Evolutionary conservation across 2,329 filamentous ascomycete species (phyloP), one percentile per base, ranked within the genome.

Genomic region (Pyrenochaeta sp.): DNA sequence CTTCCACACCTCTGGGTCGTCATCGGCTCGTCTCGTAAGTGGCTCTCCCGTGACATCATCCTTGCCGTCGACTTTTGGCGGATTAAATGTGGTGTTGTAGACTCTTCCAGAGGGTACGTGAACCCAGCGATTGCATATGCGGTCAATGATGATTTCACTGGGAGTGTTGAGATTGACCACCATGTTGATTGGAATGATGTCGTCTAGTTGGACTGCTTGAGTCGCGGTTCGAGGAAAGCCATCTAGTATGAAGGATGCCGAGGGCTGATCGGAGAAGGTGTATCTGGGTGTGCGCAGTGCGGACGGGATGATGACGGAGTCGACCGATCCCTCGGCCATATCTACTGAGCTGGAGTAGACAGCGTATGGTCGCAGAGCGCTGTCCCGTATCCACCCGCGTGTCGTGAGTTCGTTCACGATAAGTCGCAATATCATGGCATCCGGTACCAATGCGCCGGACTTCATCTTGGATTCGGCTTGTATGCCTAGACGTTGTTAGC

Each of bases 61-160:
- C 66, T 84, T 86, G 27, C 95, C 94, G 0, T 87, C 79, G 1
- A 93, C 88, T 65, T 89, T 90, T 0, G 95, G 95, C 7, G 91
- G 85, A 73, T 98, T 93, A 82, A 97, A 99, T 0, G 89, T 89
- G 2, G 93, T 96, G 77, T 99, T 99, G 83, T 99, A 99, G 15
- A 97, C 90, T 28, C 95, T 86, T 1, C 95, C 95, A 0, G 92
- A 96, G 0, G 92, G 88, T 71, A 91, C 91, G 78, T 99, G 95
- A 40, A 97, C 90, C 93, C 93, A 97, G 56, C 95, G 90, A 50
- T 92, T 93, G 43, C 91, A 88, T 68, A 99, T 97, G 54, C 95
- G 90, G 68, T 93, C 88, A 65, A 98, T 85, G 59, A 99, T 93
- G 59, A 97, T 91, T 8, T 90, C 86, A 34, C 91, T 87, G 0